Conservation (phyloP, 176 grass and related monocot genomes). For the Paspalum vaginatum region DNA sequence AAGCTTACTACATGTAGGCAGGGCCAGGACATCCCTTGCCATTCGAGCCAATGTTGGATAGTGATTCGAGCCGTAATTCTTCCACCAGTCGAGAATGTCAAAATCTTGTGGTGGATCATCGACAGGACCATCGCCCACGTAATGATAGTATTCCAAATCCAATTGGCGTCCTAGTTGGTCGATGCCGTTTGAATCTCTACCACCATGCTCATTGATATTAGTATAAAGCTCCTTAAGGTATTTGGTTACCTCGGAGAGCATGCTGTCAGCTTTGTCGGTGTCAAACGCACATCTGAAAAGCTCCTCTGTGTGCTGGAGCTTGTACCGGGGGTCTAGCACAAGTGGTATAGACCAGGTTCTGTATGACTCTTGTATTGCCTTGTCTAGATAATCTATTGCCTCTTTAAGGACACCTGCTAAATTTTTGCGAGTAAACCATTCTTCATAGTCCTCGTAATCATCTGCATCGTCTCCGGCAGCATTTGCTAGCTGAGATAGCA, state of each 20-base stretch:
- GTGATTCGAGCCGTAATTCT: neutral
- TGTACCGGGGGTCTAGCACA: neutral
- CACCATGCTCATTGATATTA: neutral
- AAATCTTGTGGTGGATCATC: neutral
- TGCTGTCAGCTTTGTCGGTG: too few species aligned
- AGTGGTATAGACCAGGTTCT: neutral
- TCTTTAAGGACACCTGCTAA: neutral
- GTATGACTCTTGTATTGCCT: neutral
- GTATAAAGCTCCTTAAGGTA: neutral
- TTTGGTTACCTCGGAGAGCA: too few species aligned
- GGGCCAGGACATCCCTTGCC: constrained; percentile 10
- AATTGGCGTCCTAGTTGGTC: too few species aligned
- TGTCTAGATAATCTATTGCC: neutral
- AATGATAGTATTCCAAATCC: neutral
- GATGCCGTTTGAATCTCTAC: too few species aligned
- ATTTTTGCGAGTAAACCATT: too few species aligned
- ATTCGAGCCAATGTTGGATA: constrained; percentile 13
- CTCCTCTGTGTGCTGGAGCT: neutral
- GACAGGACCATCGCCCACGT: neutral
- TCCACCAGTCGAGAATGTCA: constrained; percentile 35
- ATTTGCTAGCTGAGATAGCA: neutral
- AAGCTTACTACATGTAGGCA: neutral
- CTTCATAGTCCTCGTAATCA: neutral
- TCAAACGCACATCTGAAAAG: neutral
- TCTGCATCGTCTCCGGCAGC: neutral